These are phyloP conservation scores for Nemania abortiva DNA, from an alignment of 2,329 filamentous ascomycete genomes.

Conservation along the genomic window DNA sequence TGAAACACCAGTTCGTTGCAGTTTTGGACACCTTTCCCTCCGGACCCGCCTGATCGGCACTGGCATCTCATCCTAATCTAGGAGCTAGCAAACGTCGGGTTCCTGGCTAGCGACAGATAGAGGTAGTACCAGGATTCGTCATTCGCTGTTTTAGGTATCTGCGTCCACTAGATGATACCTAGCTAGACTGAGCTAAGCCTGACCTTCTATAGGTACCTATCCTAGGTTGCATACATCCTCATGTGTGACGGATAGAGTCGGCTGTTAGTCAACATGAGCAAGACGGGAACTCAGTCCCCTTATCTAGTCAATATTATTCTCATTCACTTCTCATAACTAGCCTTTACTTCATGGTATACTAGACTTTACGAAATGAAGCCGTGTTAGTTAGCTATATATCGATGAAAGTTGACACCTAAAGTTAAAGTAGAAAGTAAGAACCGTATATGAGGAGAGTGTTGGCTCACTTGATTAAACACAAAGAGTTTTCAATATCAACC, in stretches of 20 bases:
- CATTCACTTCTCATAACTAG: background rate
- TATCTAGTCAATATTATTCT: background rate
- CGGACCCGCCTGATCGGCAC: conserved; percentile 11
- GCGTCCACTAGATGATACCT: background rate
- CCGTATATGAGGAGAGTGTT: background rate
- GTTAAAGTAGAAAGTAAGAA: background rate
- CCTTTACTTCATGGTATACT: background rate
- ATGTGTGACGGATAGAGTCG: background rate
- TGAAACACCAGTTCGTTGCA: conserved; percentile 15
- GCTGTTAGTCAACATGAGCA: background rate
- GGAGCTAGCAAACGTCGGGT: background rate
- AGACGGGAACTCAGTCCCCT: background rate
- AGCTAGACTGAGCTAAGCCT: background rate
- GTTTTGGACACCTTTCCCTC: background rate
- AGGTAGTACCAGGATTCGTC: background rate
- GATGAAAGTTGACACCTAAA: background rate
- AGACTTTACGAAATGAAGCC: background rate
- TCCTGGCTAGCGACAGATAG: background rate
- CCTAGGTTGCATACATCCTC: background rate
- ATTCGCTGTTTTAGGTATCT: conserved; percentile 4
- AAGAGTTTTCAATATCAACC: background rate
- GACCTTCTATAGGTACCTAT: background rate
- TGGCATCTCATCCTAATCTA: background rate
- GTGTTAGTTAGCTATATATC: background rate
- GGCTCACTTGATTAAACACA: background rate